Evolutionary conservation across 148 eudicot genomes (phyloP), one percentile per base, ranked within the genome.

Genomic region (Nepenthes gracilis): DNA sequence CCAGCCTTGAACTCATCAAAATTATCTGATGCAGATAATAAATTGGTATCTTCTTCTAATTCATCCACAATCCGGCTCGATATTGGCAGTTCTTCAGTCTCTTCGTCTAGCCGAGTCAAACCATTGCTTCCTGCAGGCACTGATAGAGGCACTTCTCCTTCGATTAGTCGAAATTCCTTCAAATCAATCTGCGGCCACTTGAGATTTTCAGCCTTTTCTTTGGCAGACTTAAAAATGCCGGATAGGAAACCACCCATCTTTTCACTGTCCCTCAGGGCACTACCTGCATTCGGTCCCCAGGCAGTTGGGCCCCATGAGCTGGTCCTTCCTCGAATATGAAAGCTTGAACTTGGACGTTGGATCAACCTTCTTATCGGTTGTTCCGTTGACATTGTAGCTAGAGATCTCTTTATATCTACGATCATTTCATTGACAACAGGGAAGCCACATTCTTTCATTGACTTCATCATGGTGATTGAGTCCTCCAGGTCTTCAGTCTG

Each of bases 401-500:
- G 73, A 51, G 86, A 79, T 64, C 72, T 74, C 32, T 71, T 84
- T 6, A 94, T 83, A 37, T 94, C 92, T 60, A 50, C 66, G 36
- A 89, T 71, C 97, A 94, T 89, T 35, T 80, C 97, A 45, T 94
- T 86, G 35, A 80, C 81, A 50, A 86, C 75, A 2, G 83, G 87
- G 63, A 71, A 63, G 10, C 97, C 99, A 60, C 84, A 83, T 58
- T 89, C 86, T 80, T 84, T 90, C 86, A 94, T 89, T n/a, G 97
- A 84, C 23, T 75, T 72, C 49, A 86, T 74, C 75, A 80, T 68
- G 61, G 75, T 57, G 54, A 86, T 74, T 12, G 95, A 89, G 76
- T 94, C 99, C 57, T 94, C 95, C 5, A 78, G 54, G 74, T 94
- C 99, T 77, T 89, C 92, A 5, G 87, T 68, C 57, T 86, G 95